These are phyloP conservation scores for Penicillium sp. DNA, from an alignment of 2,329 filamentous ascomycete species.

Conservation along the genomic window DNA sequence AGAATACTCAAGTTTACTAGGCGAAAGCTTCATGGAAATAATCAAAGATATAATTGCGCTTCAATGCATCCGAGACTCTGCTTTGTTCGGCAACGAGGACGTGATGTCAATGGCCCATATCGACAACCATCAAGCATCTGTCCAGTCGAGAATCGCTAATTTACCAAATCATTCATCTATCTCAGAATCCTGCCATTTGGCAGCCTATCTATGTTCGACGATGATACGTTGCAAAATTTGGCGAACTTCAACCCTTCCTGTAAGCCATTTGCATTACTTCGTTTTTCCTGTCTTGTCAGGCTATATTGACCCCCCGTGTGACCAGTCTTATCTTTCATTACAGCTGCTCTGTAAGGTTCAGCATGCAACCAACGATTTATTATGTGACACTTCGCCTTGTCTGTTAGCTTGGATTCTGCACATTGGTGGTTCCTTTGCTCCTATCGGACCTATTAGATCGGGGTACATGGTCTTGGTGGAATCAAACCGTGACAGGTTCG, in stretches of 20 bases:
- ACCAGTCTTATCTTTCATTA: conserved; percentile 8
- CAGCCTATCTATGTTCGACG: conserved; percentile 47
- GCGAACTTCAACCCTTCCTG: conserved; percentile 44
- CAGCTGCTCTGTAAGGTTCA: conserved; percentile 4
- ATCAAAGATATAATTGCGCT: conserved; percentile 47
- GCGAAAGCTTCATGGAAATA: conserved; percentile 38
- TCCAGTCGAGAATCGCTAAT: conserved; percentile 45
- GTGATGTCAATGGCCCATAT: conserved; percentile 36
- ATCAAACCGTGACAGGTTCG: background rate
- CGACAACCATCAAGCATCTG: conserved; percentile 48
- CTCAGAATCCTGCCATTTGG: conserved; percentile 43
- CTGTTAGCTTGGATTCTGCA: conserved; percentile 44
- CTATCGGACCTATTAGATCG: conserved; percentile 30
- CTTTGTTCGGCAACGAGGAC: conserved; percentile 20
- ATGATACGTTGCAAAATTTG: conserved; percentile 50
- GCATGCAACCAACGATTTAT: conserved; percentile 14
- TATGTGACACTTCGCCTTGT: conserved; percentile 39
- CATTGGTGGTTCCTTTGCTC: conserved; percentile 46
- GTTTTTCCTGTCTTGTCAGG: background rate
- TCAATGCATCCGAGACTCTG: conserved; percentile 42
- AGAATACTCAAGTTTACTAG: conserved; percentile 26
- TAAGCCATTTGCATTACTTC: conserved; percentile 28
- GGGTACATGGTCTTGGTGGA: conserved; percentile 30
- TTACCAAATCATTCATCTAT: conserved; percentile 29
- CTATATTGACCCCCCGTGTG: background rate